These are phyloP conservation scores for Mycena pura DNA, from an alignment of 768 basidiomycete genomes.

Conservation along the genomic window DNA sequence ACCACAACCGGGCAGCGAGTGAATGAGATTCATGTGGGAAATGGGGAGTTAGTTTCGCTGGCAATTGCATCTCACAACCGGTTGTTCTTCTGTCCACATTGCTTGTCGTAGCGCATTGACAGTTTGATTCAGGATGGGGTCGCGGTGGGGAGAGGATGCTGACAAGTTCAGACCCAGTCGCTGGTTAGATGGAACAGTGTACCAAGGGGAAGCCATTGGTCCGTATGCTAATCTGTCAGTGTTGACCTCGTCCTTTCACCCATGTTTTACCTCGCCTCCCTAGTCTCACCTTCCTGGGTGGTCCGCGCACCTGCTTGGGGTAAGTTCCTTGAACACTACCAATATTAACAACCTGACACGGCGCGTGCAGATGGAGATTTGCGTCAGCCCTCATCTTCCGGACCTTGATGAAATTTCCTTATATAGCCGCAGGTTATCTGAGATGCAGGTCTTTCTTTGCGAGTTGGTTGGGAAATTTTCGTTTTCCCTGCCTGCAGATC, in stretches of 20 bases:
- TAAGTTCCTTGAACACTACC: background rate
- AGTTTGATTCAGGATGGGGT: too few species aligned
- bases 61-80: too few species aligned
- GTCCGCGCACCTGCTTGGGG: conserved; percentile 3
- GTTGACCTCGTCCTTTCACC: background rate
- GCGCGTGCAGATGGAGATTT: conserved; percentile 3
- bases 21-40: too few species aligned
- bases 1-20: too few species aligned
- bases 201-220: too few species aligned
- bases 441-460: background rate
- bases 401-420: background rate
- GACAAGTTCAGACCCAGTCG: too few species aligned
- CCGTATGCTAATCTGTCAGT: conserved; percentile 4
- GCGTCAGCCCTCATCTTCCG: background rate
- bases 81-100: too few species aligned
- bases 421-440: background rate
- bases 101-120: too few species aligned
- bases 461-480: background rate
- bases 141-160: too few species aligned
- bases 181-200: too few species aligned
- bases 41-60: too few species aligned
- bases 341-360: background rate
- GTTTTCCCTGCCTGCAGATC: too few species aligned
- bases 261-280: background rate
- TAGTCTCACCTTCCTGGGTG: background rate